Percentiles rank a stretch among this genome's conserved stretches.
Conservation (phyloP, 202 grass and related monocot genomes). For the Bolboschoenoplectus hybrid region DNA sequence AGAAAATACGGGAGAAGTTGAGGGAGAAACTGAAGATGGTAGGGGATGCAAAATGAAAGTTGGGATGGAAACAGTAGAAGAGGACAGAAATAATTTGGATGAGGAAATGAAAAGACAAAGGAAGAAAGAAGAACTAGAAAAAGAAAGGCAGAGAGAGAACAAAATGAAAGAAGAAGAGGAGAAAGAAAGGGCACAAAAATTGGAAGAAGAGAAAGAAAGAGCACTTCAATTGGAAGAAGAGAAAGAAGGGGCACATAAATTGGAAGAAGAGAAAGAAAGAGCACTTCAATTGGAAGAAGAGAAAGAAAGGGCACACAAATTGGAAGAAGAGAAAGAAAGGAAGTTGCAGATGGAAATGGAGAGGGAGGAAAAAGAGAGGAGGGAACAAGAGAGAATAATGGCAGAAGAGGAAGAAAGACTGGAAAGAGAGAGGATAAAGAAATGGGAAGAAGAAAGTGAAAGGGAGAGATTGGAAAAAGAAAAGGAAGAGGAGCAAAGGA, state of each 20-base stretch:
- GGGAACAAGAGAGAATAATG: constrained; percentile 18
- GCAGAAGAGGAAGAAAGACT: constrained; percentile 27
- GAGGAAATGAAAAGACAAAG: constrained; percentile 35
- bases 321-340: constrained; percentile 50
- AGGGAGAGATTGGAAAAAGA: constrained; percentile 24
- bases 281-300: constrained; percentile 47
- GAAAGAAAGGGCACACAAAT: constrained; percentile 40
- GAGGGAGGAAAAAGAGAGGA: constrained; percentile 22
- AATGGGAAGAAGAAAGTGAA: constrained; percentile 26
- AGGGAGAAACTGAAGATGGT: constrained; percentile 41
- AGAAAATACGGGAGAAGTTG: background rate
- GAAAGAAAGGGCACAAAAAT: constrained; percentile 40
- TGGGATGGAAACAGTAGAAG: constrained; percentile 41
- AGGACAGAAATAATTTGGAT: constrained; percentile 36
- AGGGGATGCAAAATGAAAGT: constrained; percentile 39
- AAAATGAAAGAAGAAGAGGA: constrained; percentile 45
- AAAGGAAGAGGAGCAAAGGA: constrained; percentile 31
- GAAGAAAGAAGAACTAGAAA: constrained; percentile 26
- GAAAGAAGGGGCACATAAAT: constrained; percentile 14
- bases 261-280: constrained; percentile 54
- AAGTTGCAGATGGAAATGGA: constrained; percentile 27
- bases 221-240: constrained; percentile 39
- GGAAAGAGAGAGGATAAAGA: constrained; percentile 27
- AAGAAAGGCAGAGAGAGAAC: constrained; percentile 21
- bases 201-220: constrained; percentile 44